Conservation (phyloP, 164 flowering plant species). For the Magnolia officinalis region DNA sequence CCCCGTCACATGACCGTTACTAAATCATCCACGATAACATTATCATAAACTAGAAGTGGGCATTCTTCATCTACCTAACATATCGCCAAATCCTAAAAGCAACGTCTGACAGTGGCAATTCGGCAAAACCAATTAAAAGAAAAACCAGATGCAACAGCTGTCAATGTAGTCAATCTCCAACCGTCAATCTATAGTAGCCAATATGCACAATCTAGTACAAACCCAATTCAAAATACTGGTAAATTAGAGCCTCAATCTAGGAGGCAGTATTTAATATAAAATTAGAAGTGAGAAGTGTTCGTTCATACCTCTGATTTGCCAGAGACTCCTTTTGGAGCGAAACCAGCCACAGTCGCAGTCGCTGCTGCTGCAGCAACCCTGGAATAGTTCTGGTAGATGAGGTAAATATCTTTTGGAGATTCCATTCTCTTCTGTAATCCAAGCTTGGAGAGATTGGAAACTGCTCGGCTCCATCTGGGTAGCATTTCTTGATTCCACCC, state of each 20-base stretch:
- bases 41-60: too few relatives aligned
- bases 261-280: neutral
- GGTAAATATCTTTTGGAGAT: slow-evolving; percentile 10
- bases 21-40: too few relatives aligned
- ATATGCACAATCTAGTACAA: too few relatives aligned
- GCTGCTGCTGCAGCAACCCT: slow-evolving; percentile 36
- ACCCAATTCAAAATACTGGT: too few relatives aligned
- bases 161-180: too few relatives aligned
- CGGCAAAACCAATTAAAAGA: neutral
- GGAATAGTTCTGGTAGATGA: slow-evolving; percentile 24
- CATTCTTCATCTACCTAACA: too few relatives aligned
- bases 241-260: neutral
- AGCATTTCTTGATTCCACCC: slow-evolving; percentile 29
- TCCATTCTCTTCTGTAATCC: slow-evolving; percentile 14
- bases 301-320: slow-evolving; percentile 19
- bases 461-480: slow-evolving; percentile 41
- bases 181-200: too few relatives aligned
- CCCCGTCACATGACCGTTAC: too few relatives aligned
- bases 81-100: too few relatives aligned
- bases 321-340: slow-evolving; percentile 12
- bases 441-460: slow-evolving; percentile 16
- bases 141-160: too few relatives aligned
- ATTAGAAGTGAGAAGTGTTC: neutral
- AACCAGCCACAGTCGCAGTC: neutral
- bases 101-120: neutral